Conservation (phyloP, 78 protist species). For the Paulinella micropora region DNA sequence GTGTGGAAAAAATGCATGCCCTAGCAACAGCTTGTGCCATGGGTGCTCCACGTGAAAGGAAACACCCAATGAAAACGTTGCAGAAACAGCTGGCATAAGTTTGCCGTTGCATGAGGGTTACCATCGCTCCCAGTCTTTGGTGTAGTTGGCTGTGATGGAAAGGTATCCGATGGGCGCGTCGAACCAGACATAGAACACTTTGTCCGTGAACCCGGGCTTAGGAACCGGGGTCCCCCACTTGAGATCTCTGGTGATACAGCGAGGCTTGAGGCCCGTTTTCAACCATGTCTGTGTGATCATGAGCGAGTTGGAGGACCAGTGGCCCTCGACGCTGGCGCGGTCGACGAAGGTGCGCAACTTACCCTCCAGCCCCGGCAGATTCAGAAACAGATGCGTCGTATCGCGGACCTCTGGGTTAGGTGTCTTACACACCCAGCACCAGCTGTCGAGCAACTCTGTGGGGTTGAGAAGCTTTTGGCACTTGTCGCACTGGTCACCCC, state of each 20-base stretch:
- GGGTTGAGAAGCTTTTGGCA: conserved; percentile 56
- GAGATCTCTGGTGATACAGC: conserved; percentile 76
- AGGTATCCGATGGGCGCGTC: conserved; percentile 81
- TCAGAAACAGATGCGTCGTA: background rate
- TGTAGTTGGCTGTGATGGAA: conserved; percentile 62
- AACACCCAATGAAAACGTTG: too few species aligned
- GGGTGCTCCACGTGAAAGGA: too few species aligned
- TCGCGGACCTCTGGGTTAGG: background rate
- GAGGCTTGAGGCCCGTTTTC: conserved; percentile 40
- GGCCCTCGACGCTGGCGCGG: conserved; percentile 3
- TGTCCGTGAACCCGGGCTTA: conserved; percentile 36
- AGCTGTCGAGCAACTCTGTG: conserved; percentile 39
- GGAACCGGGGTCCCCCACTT: conserved; percentile 75
- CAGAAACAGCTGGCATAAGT: too few species aligned
- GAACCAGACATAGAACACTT: conserved; percentile 80
- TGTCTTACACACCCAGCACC: conserved; percentile 20
- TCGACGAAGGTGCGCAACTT: conserved; percentile 29
- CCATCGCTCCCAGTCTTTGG: conserved; percentile 21
- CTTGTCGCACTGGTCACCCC: conserved; percentile 81
- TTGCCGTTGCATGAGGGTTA: too few species aligned
- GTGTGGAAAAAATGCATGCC: too few species aligned
- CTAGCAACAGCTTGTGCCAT: too few species aligned
- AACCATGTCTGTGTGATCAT: conserved; percentile 31
- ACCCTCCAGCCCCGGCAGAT: background rate
- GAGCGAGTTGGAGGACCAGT: background rate